phyloP scores from a whole-genome alignment of 345 rosid genomes.

The Acer yangbiense region DNA sequence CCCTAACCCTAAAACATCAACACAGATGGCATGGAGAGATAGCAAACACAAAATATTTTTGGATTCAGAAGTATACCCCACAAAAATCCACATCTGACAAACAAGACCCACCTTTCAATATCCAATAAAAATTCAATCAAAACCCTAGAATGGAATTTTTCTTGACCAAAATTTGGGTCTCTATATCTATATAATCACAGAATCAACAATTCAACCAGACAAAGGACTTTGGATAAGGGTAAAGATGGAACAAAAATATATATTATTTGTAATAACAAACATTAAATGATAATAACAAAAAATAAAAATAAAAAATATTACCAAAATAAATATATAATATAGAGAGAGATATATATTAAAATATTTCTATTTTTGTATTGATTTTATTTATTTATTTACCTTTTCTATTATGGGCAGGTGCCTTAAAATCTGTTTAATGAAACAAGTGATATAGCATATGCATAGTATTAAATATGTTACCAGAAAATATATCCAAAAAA shows the following conservation, averaged over 20 bases:
- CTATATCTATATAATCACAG: background rate
- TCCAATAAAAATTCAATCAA: constrained; percentile 27
- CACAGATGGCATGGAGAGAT: constrained; percentile 8
- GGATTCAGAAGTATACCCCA: constrained; percentile 30
- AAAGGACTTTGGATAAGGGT: constrained; percentile 33
- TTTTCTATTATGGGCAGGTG: background rate
- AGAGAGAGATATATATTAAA: background rate
- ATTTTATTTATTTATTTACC: background rate
- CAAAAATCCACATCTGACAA: constrained; percentile 39
- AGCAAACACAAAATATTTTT: background rate
- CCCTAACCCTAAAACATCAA: constrained; percentile 31
- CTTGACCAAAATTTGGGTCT: background rate
- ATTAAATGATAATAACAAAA: background rate
- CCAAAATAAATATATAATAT: background rate
- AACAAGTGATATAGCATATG: background rate
- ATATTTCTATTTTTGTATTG: background rate
- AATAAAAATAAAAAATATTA: too few relatives aligned
- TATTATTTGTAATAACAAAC: background rate
- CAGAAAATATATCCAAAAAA: background rate
- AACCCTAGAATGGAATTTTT: constrained; percentile 14
- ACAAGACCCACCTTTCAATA: constrained; percentile 28
- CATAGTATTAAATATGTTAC: background rate
- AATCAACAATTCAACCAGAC: constrained; percentile 13
- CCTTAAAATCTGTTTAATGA: background rate
- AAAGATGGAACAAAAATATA: constrained; percentile 32